These are phyloP conservation scores for Cyclotella distinguenda DNA, from an alignment of 108 stramenopile species.

Conservation along the genomic window DNA sequence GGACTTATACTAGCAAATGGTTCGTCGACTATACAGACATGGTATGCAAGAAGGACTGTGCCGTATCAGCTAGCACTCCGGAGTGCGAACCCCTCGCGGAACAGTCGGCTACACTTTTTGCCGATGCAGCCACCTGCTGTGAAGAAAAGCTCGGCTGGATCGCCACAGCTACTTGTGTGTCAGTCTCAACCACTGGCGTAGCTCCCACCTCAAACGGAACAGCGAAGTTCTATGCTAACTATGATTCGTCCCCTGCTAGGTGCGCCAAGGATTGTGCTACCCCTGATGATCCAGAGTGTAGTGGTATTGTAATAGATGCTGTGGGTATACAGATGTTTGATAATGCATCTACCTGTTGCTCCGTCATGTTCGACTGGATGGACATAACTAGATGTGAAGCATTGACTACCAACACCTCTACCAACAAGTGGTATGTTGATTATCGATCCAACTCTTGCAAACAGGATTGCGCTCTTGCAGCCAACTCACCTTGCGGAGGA, in stretches of 20 bases:
- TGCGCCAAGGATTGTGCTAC: constrained; percentile 15
- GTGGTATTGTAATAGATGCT: background rate
- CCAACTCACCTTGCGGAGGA: constrained; percentile 4
- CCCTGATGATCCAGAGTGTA: background rate
- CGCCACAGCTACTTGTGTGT: background rate
- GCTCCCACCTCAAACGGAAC: constrained; percentile 8
- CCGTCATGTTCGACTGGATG: constrained; percentile 5
- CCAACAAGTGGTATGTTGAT: constrained; percentile 13
- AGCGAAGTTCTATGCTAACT: constrained; percentile 5
- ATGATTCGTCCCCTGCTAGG: background rate
- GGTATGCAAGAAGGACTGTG: constrained; percentile 16
- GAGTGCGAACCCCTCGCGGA: constrained; percentile 1
- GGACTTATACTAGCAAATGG: constrained; percentile 7
- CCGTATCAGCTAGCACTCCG: background rate
- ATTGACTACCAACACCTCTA: background rate
- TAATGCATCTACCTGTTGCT: background rate
- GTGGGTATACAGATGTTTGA: constrained; percentile 8
- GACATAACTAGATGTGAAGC: background rate
- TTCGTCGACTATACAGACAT: constrained; percentile 15
- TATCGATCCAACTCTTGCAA: constrained; percentile 8
- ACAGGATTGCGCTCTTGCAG: background rate
- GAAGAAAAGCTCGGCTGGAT: constrained; percentile 8
- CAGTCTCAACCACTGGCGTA: background rate
- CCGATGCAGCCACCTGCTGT: constrained; percentile 5
- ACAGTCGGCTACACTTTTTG: background rate